Evolutionary conservation across 1,139 yeast species (phyloP), one percentile per base, ranked within the genome.

Genomic region (Magnusiomyces sp.): DNA sequence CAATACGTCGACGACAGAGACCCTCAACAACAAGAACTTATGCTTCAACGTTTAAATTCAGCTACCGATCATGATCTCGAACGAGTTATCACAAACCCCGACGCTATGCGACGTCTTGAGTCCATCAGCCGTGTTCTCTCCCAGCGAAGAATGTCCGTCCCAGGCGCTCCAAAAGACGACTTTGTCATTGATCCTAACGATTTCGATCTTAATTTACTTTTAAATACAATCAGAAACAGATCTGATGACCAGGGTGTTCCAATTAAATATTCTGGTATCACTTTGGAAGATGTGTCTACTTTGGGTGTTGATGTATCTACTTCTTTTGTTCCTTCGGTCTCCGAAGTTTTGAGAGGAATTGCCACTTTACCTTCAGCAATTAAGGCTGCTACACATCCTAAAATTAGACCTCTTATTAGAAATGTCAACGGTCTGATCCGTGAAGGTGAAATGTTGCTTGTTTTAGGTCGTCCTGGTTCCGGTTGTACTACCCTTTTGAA

Each of bases 401-500:
- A 47, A 5, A 23, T 49, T 19, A 47, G 55, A 10, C 44, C 44
- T 23, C 43, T 52, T 16, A 50, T 52, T 19, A 37, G 50, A 36
- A 43, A 48, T 14, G 27, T 46, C n/a, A 42, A 49, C 33, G 59
- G 57, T 4, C 42, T 55, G 16, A 53, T 55, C n/a, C 47, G 50
- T 37, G 49, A 77, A 11, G 82, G 82, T 53, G 82, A 77, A 60
- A 73, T 77, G 76, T 69, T 76, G 43, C 67, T 77, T 55, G 81
- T 77, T 2, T 69, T 79, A 46, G 84, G 83, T 51, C 71, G 81
- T 58, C 83, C 83, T 3, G 83, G 83, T 50, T 76, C 83, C 17
- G 83, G 83, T 51, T 79, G 83, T 60, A 71, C 82, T 1, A 72
- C 82, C n/a, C 67, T 79, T 33, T 66, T 79, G 58, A 77, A 77